Evolutionary conservation across 805 yeast genomes (phyloP), one percentile per base, ranked within the genome.

Genomic region (Yamadazyma philogaea): DNA sequence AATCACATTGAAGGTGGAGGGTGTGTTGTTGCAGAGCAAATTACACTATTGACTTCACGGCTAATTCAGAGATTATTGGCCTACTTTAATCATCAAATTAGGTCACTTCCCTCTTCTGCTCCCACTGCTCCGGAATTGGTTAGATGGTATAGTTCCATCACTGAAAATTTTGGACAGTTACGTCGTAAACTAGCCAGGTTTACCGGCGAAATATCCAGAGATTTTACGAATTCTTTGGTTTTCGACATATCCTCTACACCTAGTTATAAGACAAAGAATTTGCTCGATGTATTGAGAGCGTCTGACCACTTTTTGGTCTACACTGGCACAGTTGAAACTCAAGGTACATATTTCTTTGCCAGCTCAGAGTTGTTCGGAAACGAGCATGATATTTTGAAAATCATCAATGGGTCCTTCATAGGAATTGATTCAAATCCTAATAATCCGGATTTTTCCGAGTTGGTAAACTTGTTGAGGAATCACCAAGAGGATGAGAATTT

Each of bases 131-230:
- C 72, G 47, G 72, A 63, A 31, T 52, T 74, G 45, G 64, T 69
- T 17, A 72, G 88, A 39, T 89, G 89, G 90, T 74, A 80, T 49
- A 69, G 78, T 12, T 74, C 81, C 3, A 72, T 84, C 2, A 74
- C 83, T 44, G 93, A 84, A 50, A 83, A 80, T 45, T 77, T 81
- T 53, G 89, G 88, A 21, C 80, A 81, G 36, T 62, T 87, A 45
- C 84, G 93, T 54, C 79, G 98, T 54, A 87, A 87, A 55, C 73
- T 91, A 34, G 77, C 84, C 30, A 79, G 96, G 53, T 87, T 93
- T 53, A 78, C 85, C 28, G 75, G 80, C 28, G 76, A 78, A 20
- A 67, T 88, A 21, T 78, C 83, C 7, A 74, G 79, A 41, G 79
- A 82, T 32, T 87, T 87, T 51, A 85, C 84, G 46, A 90, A 89